Evolutionary conservation across 31 red algal species (phyloP), one percentile per base, ranked within the genome.

Genomic region (Bonnemaisonia californica): DNA sequence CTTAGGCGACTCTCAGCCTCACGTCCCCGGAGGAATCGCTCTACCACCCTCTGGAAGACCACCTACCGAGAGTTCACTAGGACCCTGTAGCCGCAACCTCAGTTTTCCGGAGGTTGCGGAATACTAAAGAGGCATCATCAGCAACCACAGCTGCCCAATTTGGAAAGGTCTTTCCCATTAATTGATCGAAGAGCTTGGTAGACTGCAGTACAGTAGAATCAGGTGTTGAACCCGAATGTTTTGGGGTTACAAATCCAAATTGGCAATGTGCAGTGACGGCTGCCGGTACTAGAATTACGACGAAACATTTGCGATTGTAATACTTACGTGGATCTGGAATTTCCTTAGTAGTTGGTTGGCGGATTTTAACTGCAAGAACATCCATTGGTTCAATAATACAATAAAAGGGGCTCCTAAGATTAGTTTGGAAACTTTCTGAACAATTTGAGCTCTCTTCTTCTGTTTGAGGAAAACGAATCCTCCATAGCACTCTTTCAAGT

Each of bases 81-180:
- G n/a, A n/a, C n/a, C n/a, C n/a, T n/a, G n/a, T n/a, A n/a, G n/a
- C n/a, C n/a, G n/a, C n/a, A n/a, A n/a, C n/a, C n/a, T n/a, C n/a
- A n/a, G n/a, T n/a, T n/a, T n/a, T n/a, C n/a, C n/a, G n/a, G n/a
- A n/a, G n/a, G n/a, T n/a, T n/a, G n/a, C n/a, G n/a, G n/a, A n/a
- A n/a, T n/a, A n/a, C n/a, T n/a, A n/a, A n/a, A n/a, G n/a, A n/a
- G n/a, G 64, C 79, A 57, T 82, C 79, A 37, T 71, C 79, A 24
- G 64, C 64, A 39, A 61, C 39, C 3, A 82, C 35, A n/a, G 48
- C 59, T 3, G 79, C 79, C 79, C 62, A 82, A 2, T 12, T 2
- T 3, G 74, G 29, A 38, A 77, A 35, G 28, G 1, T 11, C 27
- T 77, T 32, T 45, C 74, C 28, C 2, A 40, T 36, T 29, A 62